These are phyloP conservation scores for Cercophora sp. DNA, from an alignment of 495 filamentous ascomycete species.

Conservation along the genomic window DNA sequence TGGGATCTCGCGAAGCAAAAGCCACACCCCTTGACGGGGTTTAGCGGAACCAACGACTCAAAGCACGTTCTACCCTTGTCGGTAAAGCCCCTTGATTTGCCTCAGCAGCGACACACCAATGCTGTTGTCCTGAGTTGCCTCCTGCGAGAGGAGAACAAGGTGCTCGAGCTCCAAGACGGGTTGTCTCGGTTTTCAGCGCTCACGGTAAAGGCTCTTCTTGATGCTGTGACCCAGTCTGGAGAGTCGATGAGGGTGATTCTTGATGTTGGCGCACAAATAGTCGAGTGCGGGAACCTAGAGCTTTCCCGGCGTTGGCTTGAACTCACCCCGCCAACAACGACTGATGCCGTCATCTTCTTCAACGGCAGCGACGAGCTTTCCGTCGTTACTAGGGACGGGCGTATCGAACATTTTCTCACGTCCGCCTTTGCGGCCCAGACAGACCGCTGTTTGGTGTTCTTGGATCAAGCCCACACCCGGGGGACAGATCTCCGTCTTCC, in stretches of 20 bases:
- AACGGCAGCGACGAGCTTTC: constrained; percentile 47
- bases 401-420: constrained; percentile 46
- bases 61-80: constrained; percentile 49
- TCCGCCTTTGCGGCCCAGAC: constrained; percentile 61
- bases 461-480: constrained; percentile 74
- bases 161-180: constrained; percentile 30
- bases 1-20: constrained; percentile 57
- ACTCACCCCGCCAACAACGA: constrained; percentile 11
- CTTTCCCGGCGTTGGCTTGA: constrained; percentile 50
- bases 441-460: constrained; percentile 62
- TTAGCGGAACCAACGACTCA: constrained; percentile 69
- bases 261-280: constrained; percentile 70
- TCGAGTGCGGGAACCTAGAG: constrained; percentile 57
- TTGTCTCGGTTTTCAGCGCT: constrained; percentile 17
- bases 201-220: constrained; percentile 43
- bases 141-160: constrained; percentile 52
- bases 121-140: constrained; percentile 52
- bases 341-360: constrained; percentile 54
- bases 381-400: constrained; percentile 42
- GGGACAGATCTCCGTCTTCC: constrained; percentile 72
- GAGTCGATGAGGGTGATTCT: constrained; percentile 56
- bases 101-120: constrained; percentile 55
- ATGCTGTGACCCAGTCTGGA: constrained; percentile 34
- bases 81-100: constrained; percentile 51
- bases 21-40: constrained; percentile 52